phyloP scores from a whole-genome alignment of 192 early-diverging fungal genomes.

The Mortierella claussenii region DNA sequence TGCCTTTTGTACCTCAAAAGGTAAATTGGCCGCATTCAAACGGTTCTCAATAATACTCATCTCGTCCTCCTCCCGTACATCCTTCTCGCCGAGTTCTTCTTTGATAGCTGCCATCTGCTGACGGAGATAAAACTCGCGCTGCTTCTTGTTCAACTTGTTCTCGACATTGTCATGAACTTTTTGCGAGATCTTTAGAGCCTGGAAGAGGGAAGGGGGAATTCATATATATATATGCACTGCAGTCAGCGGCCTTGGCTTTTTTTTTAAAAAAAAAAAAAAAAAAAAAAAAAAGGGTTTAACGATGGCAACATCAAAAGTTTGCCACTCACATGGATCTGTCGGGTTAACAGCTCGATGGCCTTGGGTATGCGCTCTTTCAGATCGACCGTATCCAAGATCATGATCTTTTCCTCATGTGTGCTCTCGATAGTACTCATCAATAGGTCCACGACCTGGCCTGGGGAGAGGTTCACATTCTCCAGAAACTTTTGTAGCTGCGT shows the following conservation, averaged over 20 bases:
- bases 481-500: constrained; percentile 73
- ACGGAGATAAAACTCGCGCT: constrained; percentile 81
- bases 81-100: constrained; percentile 78
- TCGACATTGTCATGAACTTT: constrained; percentile 78
- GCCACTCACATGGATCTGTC: constrained; percentile 70
- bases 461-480: constrained; percentile 56
- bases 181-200: constrained; percentile 83
- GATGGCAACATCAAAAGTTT: background rate
- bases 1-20: constrained; percentile 66
- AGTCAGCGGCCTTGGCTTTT: no score
- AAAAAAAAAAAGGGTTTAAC: background rate
- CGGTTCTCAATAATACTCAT: constrained; percentile 65
- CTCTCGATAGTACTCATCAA: constrained; percentile 79
- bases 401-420: constrained; percentile 73
- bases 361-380: constrained; percentile 66
- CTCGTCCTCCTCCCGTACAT: constrained; percentile 75
- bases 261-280: background rate
- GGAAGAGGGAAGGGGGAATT: no score
- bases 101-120: constrained; percentile 89
- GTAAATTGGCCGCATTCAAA: constrained; percentile 66
- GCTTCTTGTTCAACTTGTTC: constrained; percentile 80
- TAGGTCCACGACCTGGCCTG: constrained; percentile 73
- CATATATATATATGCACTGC: no score
- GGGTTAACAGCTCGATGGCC: constrained; percentile 69
- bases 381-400: constrained; percentile 65